phyloP scores from a whole-genome alignment of 495 filamentous ascomycete genomes.

The Tuber calosporum region DNA sequence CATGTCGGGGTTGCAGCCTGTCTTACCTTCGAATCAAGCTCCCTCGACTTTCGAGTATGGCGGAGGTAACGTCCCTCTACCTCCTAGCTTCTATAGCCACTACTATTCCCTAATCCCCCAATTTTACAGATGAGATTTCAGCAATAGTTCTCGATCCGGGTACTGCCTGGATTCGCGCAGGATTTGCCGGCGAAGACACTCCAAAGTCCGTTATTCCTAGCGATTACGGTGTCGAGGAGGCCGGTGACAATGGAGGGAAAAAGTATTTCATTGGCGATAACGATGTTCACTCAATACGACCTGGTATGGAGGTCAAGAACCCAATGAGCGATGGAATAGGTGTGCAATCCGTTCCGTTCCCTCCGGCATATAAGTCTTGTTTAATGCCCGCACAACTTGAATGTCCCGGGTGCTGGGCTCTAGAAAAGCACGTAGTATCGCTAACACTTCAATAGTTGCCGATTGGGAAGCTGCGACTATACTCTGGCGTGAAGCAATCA shows the following conservation, averaged over 20 bases:
- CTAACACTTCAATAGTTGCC: conserved; percentile 53
- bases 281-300: conserved; percentile 66
- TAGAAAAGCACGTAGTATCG: background rate
- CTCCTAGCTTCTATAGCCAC: background rate
- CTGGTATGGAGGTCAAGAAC: conserved; percentile 73
- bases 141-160: conserved; percentile 94
- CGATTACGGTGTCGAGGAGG: conserved; percentile 62
- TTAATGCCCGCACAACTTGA: background rate
- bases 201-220: conserved; percentile 89
- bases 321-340: conserved; percentile 78
- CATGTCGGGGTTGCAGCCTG: conserved; percentile 37
- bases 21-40: conserved; percentile 33
- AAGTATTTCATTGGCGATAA: conserved; percentile 80
- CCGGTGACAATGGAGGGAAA: conserved; percentile 48
- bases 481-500: conserved; percentile 84
- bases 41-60: conserved; percentile 41
- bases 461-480: conserved; percentile 90
- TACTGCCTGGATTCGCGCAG: conserved; percentile 80
- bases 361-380: background rate
- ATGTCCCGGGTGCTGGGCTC: background rate
- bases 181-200: conserved; percentile 94
- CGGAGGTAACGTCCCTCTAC: conserved; percentile 25
- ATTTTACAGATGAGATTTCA: conserved; percentile 77
- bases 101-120: conserved; percentile 1
- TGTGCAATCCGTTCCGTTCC: background rate